Conservation (phyloP, 768 basidiomycete genomes). For the Xerocomellus dryophilus region DNA sequence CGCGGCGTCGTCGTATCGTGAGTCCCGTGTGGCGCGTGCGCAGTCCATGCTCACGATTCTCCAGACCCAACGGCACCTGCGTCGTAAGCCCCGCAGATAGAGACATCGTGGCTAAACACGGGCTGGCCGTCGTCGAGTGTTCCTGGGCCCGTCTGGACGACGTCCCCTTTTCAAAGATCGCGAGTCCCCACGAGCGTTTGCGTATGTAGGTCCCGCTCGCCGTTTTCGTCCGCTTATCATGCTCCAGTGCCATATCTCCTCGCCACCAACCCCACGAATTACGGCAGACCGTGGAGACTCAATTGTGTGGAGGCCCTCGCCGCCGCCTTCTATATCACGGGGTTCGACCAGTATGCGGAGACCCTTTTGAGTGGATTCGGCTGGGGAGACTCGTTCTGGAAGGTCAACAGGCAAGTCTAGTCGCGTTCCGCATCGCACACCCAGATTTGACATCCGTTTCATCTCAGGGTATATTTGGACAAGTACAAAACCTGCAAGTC, state of each 20-base stretch:
- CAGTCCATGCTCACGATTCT: not conserved
- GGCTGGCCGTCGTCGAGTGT: slow-evolving; percentile 97
- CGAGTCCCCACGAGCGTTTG: slow-evolving; percentile 88
- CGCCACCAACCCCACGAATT: slow-evolving; percentile 96
- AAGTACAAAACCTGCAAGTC: slow-evolving; percentile 71
- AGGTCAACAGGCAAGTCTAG: slow-evolving; percentile 66
- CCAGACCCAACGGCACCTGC: slow-evolving; percentile 35
- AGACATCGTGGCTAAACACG: slow-evolving; percentile 67
- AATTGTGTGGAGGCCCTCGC: slow-evolving; percentile 95
- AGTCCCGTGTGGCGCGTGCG: too few relatives aligned
- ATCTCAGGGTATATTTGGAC: slow-evolving; percentile 49
- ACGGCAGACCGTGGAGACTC: slow-evolving; percentile 94
- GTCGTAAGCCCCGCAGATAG: slow-evolving; percentile 81
- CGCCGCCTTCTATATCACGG: slow-evolving; percentile 92
- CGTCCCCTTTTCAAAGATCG: slow-evolving; percentile 91
- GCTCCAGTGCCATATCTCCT: slow-evolving; percentile 85
- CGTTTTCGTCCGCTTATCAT: not conserved
- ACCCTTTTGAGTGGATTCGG: slow-evolving; percentile 76
- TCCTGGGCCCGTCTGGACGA: slow-evolving; percentile 97
- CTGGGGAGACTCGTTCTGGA: slow-evolving; percentile 87
- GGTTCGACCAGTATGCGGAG: slow-evolving; percentile 80
- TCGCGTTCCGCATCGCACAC: not conserved
- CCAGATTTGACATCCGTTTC: not conserved
- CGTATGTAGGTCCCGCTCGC: slow-evolving; percentile 46
- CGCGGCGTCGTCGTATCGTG: slow-evolving; percentile 93